phyloP scores from a whole-genome alignment of 495 filamentous ascomycete genomes.

The Beverwykella pulmonaria region DNA sequence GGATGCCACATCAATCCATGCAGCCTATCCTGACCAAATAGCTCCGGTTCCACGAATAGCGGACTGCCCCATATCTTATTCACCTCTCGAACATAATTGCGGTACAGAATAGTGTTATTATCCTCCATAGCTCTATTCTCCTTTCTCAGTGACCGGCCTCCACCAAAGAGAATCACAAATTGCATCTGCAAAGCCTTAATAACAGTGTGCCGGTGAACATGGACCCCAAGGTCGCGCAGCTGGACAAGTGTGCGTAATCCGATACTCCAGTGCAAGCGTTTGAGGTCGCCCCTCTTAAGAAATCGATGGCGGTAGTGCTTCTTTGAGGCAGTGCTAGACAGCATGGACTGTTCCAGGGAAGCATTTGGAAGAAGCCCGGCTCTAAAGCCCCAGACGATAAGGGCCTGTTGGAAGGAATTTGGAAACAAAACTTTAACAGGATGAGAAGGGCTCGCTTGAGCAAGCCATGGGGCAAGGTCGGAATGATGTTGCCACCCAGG shows the following conservation, averaged over 20 bases:
- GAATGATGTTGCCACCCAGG: conserved; percentile 3
- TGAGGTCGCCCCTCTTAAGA: neutral
- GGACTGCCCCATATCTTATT: conserved; percentile 32
- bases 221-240: conserved; percentile 24
- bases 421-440: conserved; percentile 29
- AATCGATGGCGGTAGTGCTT: conserved; percentile 2
- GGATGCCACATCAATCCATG: conserved; percentile 19
- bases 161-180: conserved; percentile 27
- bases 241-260: conserved; percentile 30
- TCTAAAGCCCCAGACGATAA: conserved; percentile 36
- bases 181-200: conserved; percentile 25
- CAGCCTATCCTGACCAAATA: neutral
- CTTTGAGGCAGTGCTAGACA: neutral
- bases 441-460: neutral
- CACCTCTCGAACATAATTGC: conserved; percentile 19
- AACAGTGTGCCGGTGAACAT: conserved; percentile 23
- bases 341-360: conserved; percentile 22
- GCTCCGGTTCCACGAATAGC: conserved; percentile 8
- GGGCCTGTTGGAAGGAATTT: conserved; percentile 17
- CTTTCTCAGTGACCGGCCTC: conserved; percentile 13
- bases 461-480: neutral
- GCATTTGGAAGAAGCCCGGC: conserved; percentile 24
- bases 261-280: conserved; percentile 24
- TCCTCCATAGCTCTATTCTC: conserved; percentile 27
- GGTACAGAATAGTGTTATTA: conserved; percentile 11